phyloP scores from a whole-genome alignment of 2,329 filamentous ascomycete genomes.

The Cercospora sp. region DNA sequence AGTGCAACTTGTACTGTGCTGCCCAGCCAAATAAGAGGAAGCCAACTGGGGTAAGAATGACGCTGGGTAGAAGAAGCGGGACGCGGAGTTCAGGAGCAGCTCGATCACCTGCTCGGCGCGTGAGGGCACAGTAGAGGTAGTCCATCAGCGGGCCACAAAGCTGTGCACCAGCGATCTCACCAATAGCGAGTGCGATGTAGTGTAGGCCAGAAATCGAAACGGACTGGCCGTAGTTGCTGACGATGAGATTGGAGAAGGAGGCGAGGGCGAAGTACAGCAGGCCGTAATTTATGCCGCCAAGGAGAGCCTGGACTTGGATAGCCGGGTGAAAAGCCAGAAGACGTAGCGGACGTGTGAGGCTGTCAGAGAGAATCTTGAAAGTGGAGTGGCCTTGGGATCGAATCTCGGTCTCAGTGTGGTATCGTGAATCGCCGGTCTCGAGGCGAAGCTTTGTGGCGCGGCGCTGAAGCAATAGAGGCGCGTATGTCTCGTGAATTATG shows the following conservation, averaged over 20 bases:
- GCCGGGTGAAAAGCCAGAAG: conserved; percentile 26
- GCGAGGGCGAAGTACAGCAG: conserved; percentile 45
- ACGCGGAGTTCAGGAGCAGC: background rate
- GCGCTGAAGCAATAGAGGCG: conserved; percentile 40
- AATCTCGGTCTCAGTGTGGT: conserved; percentile 57
- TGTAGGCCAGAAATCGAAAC: conserved; percentile 42
- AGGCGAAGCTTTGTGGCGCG: conserved; percentile 41
- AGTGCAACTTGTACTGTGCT: background rate
- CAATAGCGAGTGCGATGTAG: conserved; percentile 47
- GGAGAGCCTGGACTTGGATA: conserved; percentile 21
- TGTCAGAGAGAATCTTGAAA: conserved; percentile 32
- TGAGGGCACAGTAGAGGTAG: background rate
- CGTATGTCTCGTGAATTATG: conserved; percentile 43
- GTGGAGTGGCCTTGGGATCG: conserved; percentile 9
- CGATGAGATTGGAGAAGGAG: conserved; percentile 45
- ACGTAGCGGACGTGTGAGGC: conserved; percentile 43
- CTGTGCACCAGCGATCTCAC: conserved; percentile 37
- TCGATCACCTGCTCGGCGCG: background rate
- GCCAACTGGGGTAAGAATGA: background rate
- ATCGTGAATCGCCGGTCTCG: conserved; percentile 40
- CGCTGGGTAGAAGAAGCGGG: background rate
- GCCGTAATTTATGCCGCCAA: conserved; percentile 20
- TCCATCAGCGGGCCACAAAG: conserved; percentile 18
- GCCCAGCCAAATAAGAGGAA: background rate
- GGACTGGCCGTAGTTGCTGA: conserved; percentile 40